These are phyloP conservation scores for Colletotrichum sp. DNA, from an alignment of 2,329 filamentous ascomycete species.

Conservation along the genomic window DNA sequence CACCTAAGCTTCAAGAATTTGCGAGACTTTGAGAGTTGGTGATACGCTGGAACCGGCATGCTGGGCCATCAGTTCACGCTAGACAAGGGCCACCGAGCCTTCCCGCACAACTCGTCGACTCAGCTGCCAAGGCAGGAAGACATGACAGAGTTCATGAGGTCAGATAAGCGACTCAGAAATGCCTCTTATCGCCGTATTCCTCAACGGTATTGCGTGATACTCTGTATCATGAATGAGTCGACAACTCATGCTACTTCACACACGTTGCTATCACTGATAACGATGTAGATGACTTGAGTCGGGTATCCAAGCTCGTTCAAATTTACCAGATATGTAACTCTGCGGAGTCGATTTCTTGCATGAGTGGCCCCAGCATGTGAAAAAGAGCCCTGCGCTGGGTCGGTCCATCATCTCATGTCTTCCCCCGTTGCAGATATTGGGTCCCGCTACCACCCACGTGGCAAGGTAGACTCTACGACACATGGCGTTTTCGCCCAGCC, in stretches of 20 bases:
- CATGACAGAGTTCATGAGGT: background rate
- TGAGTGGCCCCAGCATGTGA: background rate
- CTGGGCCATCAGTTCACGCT: background rate
- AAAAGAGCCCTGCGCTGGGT: background rate
- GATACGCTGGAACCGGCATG: background rate
- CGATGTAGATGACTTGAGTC: background rate
- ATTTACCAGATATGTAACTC: background rate
- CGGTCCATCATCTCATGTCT: background rate
- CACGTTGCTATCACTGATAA: fast-evolving
- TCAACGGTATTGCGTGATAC: background rate
- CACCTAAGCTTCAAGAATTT: background rate
- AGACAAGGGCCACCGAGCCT: background rate
- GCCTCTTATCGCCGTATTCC: background rate
- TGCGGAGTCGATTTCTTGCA: background rate
- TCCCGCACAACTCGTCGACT: background rate
- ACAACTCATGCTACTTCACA: background rate
- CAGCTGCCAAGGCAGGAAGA: background rate
- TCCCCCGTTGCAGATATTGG: background rate
- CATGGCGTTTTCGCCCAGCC: background rate
- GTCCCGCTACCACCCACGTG: background rate
- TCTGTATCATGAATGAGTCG: background rate
- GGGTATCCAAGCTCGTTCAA: background rate
- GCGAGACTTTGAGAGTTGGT: background rate
- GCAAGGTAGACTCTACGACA: background rate
- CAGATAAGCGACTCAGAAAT: background rate